These are phyloP conservation scores for Calonectria henricotiae DNA, from an alignment of 2,329 filamentous ascomycete species.

Conservation along the genomic window DNA sequence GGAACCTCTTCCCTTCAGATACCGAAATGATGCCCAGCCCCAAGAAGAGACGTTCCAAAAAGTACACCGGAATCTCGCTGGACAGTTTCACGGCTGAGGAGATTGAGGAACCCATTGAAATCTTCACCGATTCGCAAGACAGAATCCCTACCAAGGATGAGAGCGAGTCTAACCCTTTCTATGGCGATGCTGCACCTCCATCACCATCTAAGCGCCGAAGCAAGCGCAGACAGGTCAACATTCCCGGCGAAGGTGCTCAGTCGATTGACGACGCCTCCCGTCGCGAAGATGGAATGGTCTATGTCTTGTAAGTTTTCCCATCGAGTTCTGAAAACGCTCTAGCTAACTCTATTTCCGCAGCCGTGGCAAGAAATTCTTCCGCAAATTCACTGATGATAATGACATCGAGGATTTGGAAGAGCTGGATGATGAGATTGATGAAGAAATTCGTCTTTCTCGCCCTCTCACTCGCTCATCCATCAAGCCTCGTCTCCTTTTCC, in stretches of 20 bases:
- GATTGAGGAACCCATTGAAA: constrained; percentile 75
- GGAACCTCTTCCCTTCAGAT: constrained; percentile 75
- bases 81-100: constrained; percentile 74
- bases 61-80: constrained; percentile 70
- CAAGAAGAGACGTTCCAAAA: constrained; percentile 72
- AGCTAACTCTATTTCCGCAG: constrained; percentile 62
- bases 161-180: constrained; percentile 82
- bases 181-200: constrained; percentile 63
- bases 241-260: constrained; percentile 72
- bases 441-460: constrained; percentile 56
- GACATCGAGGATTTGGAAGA: constrained; percentile 56
- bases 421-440: constrained; percentile 58
- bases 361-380: constrained; percentile 86
- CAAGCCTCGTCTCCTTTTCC: constrained; percentile 82
- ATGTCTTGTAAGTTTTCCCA: constrained; percentile 78
- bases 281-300: constrained; percentile 82
- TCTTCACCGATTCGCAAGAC: constrained; percentile 87
- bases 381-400: constrained; percentile 73
- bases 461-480: constrained; percentile 79
- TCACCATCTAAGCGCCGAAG: constrained; percentile 67
- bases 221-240: constrained; percentile 70
- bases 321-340: constrained; percentile 24
- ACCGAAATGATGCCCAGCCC: constrained; percentile 74
- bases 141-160: constrained; percentile 79
- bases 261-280: constrained; percentile 75